Evolutionary conservation across 2,329 filamentous ascomycete species (phyloP).

Genomic region (Cadophora sp.): DNA sequence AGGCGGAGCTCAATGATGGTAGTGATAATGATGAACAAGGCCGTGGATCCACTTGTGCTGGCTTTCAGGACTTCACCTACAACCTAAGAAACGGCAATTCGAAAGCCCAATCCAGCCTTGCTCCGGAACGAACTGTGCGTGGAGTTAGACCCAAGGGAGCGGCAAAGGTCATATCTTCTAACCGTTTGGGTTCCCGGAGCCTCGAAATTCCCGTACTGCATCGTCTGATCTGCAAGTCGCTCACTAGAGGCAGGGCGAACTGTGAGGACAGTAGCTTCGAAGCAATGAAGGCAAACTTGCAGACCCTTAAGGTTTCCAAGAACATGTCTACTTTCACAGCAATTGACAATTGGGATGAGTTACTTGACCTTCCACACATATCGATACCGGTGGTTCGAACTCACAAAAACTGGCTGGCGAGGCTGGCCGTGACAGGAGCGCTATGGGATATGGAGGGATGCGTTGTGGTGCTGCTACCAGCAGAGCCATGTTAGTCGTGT

Average conservation of each 20-base stretch:
- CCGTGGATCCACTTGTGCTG: too few relatives aligned
- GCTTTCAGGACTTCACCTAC: too few relatives aligned
- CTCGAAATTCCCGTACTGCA: not conserved
- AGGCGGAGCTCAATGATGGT: too few relatives aligned
- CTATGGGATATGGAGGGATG: slow-evolving; percentile 20
- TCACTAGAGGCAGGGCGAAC: too few relatives aligned
- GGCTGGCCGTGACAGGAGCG: slow-evolving; percentile 26
- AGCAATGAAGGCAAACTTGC: not conserved
- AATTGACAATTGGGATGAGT: slow-evolving; percentile 34
- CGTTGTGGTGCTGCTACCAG: slow-evolving; percentile 13
- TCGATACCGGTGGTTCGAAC: slow-evolving; percentile 22
- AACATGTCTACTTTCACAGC: slow-evolving; percentile 2
- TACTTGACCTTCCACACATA: too few relatives aligned
- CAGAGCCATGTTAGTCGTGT: slow-evolving; percentile 23
- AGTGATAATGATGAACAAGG: too few relatives aligned
- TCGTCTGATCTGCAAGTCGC: not conserved
- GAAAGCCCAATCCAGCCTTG: too few relatives aligned
- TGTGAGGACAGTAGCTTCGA: not conserved
- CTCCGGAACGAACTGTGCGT: too few relatives aligned
- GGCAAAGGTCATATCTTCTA: too few relatives aligned
- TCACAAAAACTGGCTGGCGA: slow-evolving; percentile 28
- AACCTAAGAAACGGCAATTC: too few relatives aligned
- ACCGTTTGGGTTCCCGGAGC: too few relatives aligned
- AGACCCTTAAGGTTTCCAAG: not conserved
- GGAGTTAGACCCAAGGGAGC: too few relatives aligned